These are phyloP conservation scores for Pachysolen tannophilus DNA, from an alignment of 805 yeast genomes.

Conservation along the genomic window DNA sequence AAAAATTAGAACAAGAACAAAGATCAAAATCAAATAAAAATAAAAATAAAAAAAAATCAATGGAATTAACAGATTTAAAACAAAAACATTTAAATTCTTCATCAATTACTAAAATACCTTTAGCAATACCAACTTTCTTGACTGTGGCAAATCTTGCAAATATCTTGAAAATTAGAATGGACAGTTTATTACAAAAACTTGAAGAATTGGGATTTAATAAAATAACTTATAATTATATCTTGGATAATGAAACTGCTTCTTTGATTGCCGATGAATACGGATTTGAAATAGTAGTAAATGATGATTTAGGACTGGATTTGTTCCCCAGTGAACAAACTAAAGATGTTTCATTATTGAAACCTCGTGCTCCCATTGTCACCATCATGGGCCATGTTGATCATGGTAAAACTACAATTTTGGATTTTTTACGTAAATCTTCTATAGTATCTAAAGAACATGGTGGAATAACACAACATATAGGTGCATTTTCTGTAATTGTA, in stretches of 20 bases:
- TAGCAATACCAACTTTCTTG: slow-evolving; percentile 63
- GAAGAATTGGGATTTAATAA: slow-evolving; percentile 65
- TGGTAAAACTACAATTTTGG: slow-evolving; percentile 93
- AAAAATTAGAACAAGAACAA: background rate
- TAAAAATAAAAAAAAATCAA: background rate
- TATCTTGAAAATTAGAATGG: slow-evolving; percentile 56
- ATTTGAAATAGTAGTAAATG: slow-evolving; percentile 50
- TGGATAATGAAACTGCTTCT: slow-evolving; percentile 81
- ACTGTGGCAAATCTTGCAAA: slow-evolving; percentile 76
- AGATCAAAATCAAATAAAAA: background rate
- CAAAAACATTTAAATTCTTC: too few relatives aligned
- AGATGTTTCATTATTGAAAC: slow-evolving; percentile 36
- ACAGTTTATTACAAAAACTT: slow-evolving; percentile 49
- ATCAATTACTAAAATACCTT: slow-evolving; percentile 8
- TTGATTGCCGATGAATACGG: slow-evolving; percentile 87
- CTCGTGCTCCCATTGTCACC: slow-evolving; percentile 90
- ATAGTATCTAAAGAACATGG: slow-evolving; percentile 85
- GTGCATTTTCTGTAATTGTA: slow-evolving; percentile 87
- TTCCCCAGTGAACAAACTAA: slow-evolving; percentile 50
- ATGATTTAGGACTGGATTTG: slow-evolving; percentile 49
- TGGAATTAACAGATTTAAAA: background rate
- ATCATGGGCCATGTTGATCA: slow-evolving; percentile 99
- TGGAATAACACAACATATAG: slow-evolving; percentile 96
- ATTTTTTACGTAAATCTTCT: slow-evolving; percentile 75
- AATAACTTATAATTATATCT: slow-evolving; percentile 64